Base-by-base conservation (phyloP, 345 rosid genomes). In the Pugionium cornutum region DNA sequence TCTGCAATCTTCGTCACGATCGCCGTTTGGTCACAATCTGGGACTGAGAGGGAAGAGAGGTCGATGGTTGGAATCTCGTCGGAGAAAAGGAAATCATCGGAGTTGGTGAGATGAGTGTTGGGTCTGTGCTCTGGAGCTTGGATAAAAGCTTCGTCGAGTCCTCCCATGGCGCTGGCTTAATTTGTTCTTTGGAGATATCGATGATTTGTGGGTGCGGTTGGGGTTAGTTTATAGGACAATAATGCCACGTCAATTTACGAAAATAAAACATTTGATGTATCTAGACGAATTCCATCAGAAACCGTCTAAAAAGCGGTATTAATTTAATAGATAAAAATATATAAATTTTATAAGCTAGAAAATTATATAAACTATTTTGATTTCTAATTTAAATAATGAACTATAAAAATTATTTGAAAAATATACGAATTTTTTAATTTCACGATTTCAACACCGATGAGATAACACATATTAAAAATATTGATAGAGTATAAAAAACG, bases 51-150 rank as follows among this genome's bases (percentile, higher is more conserved):
- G 50, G 56, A 36, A 32, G 81, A 81, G 74, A 88, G 91, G 55
- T 86, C 86, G 55, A 91, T 83, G 7, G 80, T 57, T 42, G 91
- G 95, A 58, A 87, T 79, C 71, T 76, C 86, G 49, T 83, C 81
- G 45, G 71, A 54, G 63, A 6, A 52, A 8, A 33, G 11, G 40
- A 58, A 40, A 1, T 45, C 49, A 28, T 27, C 45, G 68, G 70
- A 43, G 70, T 30, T 40, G 1, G 51, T 52, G 49, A 73, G 53
- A 11, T 67, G 47, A 9, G 49, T 62, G 34, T 66, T 74, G 8
- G 89, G 79, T 71, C 90, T 79, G 65, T 77, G 79, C n/a, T 83
- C 88, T 0, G 69, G 69, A 44, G 80, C 67, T 55, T 86, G 89
- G 69, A 84, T 51, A 78, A 81, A 86, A 69, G 81, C 80, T 48